phyloP scores from a whole-genome alignment of 1,284 basidiomycete species.

The Leccinum huronense region DNA sequence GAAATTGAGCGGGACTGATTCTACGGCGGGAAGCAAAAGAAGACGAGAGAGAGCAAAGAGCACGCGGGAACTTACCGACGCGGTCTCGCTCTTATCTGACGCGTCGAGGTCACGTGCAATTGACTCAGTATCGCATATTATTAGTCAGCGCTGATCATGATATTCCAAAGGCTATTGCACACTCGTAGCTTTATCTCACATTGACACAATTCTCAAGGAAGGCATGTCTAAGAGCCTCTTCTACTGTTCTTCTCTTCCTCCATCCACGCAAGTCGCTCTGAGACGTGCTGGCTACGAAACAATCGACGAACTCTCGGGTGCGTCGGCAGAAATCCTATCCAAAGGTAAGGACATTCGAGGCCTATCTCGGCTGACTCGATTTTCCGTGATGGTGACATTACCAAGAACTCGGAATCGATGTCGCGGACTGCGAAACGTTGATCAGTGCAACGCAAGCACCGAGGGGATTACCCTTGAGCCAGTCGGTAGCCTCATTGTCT shows the following conservation, averaged over 20 bases:
- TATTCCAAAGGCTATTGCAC: slow-evolving; percentile 10
- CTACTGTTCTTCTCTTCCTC: slow-evolving; percentile 30
- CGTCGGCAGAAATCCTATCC: slow-evolving; percentile 43
- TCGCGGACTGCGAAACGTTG: slow-evolving; percentile 44
- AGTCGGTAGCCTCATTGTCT: slow-evolving; percentile 53
- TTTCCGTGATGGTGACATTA: slow-evolving; percentile 1
- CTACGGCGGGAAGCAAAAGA: slow-evolving; percentile 24
- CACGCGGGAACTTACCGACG: slow-evolving; percentile 19
- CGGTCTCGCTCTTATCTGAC: slow-evolving; percentile 27
- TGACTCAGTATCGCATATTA: slow-evolving; percentile 14
- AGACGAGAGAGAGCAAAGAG: slow-evolving; percentile 20
- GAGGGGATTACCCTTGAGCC: slow-evolving; percentile 44
- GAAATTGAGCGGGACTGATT: slow-evolving; percentile 16
- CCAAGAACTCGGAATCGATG: slow-evolving; percentile 49
- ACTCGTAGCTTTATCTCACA: slow-evolving; percentile 9
- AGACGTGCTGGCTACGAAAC: slow-evolving; percentile 52
- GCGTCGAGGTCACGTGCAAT: slow-evolving; percentile 36
- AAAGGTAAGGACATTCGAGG: slow-evolving; percentile 38
- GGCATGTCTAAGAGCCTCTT: slow-evolving; percentile 33
- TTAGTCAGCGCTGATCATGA: slow-evolving; percentile 12
- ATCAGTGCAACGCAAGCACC: slow-evolving; percentile 41
- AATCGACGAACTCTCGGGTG: slow-evolving; percentile 43
- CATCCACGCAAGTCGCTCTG: slow-evolving; percentile 38
- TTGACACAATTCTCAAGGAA: slow-evolving; percentile 3
- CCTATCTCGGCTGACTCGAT: slow-evolving; percentile 3